Base-by-base conservation (phyloP, 1,284 basidiomycete genomes). In the Rhodofomes roseus region DNA sequence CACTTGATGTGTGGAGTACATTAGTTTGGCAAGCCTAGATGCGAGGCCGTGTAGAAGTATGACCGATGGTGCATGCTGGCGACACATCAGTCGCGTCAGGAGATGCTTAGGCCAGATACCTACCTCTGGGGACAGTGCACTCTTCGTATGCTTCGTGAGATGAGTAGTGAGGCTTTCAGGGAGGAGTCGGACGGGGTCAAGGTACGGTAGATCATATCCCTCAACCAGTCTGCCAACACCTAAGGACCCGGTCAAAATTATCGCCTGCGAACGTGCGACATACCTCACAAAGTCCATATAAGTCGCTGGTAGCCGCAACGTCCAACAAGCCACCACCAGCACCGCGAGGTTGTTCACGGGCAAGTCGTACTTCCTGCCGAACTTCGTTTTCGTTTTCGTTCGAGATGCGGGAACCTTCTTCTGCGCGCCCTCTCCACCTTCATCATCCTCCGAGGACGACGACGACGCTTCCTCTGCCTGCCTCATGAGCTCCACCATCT, bases 241-340 rank as follows among this genome's bases (percentile, higher is more conserved):
- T 6, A 46, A 52, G 46, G 14, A 2, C 22, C 23, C 44, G 51
- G 31, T 7, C 8, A 16, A 8, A 14, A 9, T 7, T 5, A 18
- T 14, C 54, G n/a, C 11, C 12, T 14, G 23, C 3, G 22, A 34
- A 18, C 62, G n/a, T 31, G 12, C 34, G 31, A 18, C 46, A 1
- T 67, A 91, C 93, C 77, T 77, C 41, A 87, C 80, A 52, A 96
- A 81, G 68, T 95, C 92, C 63, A 80, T 81, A 68, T 89, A 89
- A 63, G 90, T 77, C 5, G 91, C 77, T 0, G 93, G 93, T 34
- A 94, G 72, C 20, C 93, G 80, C 68, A 95, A 69, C 27, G 83
- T 84, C 92, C 92, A 94, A 63, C 89, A 89, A 1, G 83, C 87
- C 5, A 93, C 70, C 20, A 90, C 75, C 3, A 95, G 76, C 48